Evolutionary conservation across 2,329 filamentous ascomycete species (phyloP), one percentile per base, ranked within the genome.

Genomic region (Macrophomina tecta): DNA sequence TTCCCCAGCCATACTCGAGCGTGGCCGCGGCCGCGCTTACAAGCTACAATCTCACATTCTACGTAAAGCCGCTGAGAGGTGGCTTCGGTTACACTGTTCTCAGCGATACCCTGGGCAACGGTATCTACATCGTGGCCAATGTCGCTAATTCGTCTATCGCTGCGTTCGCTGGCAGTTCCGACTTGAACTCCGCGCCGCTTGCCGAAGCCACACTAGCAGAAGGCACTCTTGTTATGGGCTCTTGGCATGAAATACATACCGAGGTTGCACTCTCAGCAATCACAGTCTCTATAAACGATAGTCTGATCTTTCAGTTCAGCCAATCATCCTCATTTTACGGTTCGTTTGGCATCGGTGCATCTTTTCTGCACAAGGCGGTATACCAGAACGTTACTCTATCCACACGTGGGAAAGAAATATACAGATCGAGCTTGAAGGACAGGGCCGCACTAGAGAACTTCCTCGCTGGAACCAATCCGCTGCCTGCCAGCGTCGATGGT

Each of bases 381-480:
- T 76, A 74, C 67, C 69, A 66, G 7, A 70, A 76, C 38, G 64
- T 76, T 56, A 23, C 51, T 65, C 0, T 71, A 70, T 14, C 58
- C 69, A 1, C 11, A 64, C 16, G 70, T 73, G 1, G 77, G 77
- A 62, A 68, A 68, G 4, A 69, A 72, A 6, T 53, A 71, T 5
- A 28, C 30, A 30, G 34, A 14, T 32, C 49, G 1, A 52, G 23
- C 12, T 68, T 78, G 30, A 78, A 69, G 0, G 70, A 78, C n/a
- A 64, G 58, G 2, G 65, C 67, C 4, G 74, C 74, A 51, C 67
- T 79, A 23, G 5, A 69, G 5, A 75, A 79, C 65, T 80, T 79
- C 60, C 69, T 78, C 6, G 72, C 78, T 53, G 77, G 77, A 6
- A 70, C 73, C 11, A 80, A 80, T 64, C 76, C 76, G 3, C 53